Evolutionary conservation across 495 filamentous ascomycete genomes (phyloP).

Genomic region (Aspergillus baeticus): DNA sequence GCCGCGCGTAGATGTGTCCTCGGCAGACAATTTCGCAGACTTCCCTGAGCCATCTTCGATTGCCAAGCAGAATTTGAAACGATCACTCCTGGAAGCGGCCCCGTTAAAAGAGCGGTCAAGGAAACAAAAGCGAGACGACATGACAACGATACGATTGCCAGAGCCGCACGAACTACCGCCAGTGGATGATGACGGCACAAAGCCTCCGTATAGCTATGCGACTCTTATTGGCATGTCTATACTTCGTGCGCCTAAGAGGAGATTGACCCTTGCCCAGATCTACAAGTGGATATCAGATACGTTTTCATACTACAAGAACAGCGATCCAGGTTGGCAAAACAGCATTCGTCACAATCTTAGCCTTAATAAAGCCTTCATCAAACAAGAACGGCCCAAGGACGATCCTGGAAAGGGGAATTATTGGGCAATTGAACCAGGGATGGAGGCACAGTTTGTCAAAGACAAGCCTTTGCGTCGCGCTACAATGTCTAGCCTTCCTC

Average conservation of each 20-base stretch:
- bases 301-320: slow-evolving; percentile 79
- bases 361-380: slow-evolving; percentile 94
- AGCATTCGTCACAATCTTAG: slow-evolving; percentile 99
- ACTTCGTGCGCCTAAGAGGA: slow-evolving; percentile 76
- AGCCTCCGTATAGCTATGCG: slow-evolving; percentile 90
- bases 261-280: slow-evolving; percentile 91
- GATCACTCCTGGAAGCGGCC: slow-evolving; percentile 68
- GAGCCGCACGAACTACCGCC: slow-evolving; percentile 73
- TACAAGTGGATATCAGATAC: slow-evolving; percentile 99
- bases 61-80: slow-evolving; percentile 61
- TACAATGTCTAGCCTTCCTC: slow-evolving; percentile 46
- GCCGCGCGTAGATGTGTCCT: slow-evolving; percentile 44
- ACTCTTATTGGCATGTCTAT: slow-evolving; percentile 98
- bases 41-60: slow-evolving; percentile 57
- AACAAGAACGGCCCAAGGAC: slow-evolving; percentile 93
- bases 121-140: slow-evolving; percentile 54
- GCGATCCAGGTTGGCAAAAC: slow-evolving; percentile 94
- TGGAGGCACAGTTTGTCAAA: slow-evolving; percentile 84
- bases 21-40: slow-evolving; percentile 49
- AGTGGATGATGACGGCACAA: slow-evolving; percentile 82
- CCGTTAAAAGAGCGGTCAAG: slow-evolving; percentile 69
- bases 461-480: slow-evolving; percentile 68
- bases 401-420: slow-evolving; percentile 99
- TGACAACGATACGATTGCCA: slow-evolving; percentile 53
- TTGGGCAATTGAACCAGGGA: slow-evolving; percentile 88